Base-by-base conservation (phyloP, 2,329 filamentous ascomycete species). In the Apiospora koreana region DNA sequence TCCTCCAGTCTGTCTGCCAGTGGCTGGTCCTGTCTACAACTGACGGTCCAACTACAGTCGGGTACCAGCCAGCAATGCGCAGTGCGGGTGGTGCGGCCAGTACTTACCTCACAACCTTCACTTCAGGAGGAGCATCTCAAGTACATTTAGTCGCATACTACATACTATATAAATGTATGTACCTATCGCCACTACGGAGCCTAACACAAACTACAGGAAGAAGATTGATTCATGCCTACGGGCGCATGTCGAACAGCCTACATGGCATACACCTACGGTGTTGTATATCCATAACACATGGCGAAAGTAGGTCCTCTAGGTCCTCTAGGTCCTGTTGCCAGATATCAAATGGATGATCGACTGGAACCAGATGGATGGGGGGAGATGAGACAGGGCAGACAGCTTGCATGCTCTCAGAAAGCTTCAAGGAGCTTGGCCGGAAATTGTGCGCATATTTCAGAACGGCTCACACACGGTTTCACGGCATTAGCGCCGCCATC, bases 391-490 rank as follows among this genome's bases (percentile, higher is more conserved):
- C 54, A 62, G 54, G 54, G 54, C 54, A 62, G 54, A 38, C 54
- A 62, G 54, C 54, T 62, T 62, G 54, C 54, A 62, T 62, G 54
- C 54, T 62, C 54, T 38, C 31, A 62, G 54, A 62, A 62, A 62
- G 54, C 54, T 62, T 62, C 54, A 62, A 62, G 54, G 31, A 62
- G 54, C 54, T 62, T 62, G 54, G 28, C 54, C 54, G 54, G 54
- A 38, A 38, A 31, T 31, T 38, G 54, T 62, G 54, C 31, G 54
- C 31, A 62, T 21, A 38, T 71, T 68, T 71, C 68, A 71, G 70
- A 65, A 71, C 66, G 68, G 50, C 21, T 21, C 31, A 43, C 42
- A 48, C 48, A 41, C 28, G n/a, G n/a, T 67, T 46, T 25, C 43
- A 38, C 62, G 6, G n/a, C 48, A 38, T 38, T 28, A 35, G 31